Conservation (phyloP, 805 yeast genomes). For the Zygosaccharomyces kombuchaensis region DNA sequence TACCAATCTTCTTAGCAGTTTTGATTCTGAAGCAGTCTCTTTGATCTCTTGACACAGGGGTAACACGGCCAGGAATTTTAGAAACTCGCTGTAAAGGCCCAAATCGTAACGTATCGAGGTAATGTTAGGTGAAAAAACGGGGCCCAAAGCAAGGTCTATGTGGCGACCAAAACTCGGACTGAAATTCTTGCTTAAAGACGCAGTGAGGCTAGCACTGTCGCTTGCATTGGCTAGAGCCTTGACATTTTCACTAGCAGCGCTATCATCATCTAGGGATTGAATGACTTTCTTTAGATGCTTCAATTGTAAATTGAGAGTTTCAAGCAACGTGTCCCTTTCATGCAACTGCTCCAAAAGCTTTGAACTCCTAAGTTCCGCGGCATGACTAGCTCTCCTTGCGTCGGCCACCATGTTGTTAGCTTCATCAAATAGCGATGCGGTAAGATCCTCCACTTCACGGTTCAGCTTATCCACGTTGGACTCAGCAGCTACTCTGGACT, state of each 20-base stretch:
- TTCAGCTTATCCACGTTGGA: conserved; percentile 55
- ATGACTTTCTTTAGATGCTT: conserved; percentile 58
- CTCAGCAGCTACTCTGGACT: conserved; percentile 47
- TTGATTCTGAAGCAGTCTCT: conserved; percentile 41
- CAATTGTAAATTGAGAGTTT: conserved; percentile 61
- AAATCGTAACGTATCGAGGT: conserved; percentile 42
- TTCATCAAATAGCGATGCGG: conserved; percentile 73
- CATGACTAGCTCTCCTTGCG: conserved; percentile 65
- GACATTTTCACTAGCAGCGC: conserved; percentile 14
- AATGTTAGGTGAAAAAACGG: conserved; percentile 40
- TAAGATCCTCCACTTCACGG: conserved; percentile 73
- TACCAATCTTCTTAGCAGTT: conserved; percentile 60
- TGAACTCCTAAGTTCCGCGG: conserved; percentile 53
- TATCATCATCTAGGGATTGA: conserved; percentile 43
- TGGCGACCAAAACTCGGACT: conserved; percentile 13
- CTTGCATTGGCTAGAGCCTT: conserved; percentile 12
- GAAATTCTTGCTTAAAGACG: conserved; percentile 21
- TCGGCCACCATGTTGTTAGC: conserved; percentile 82
- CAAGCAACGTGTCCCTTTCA: conserved; percentile 68
- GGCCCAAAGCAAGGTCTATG: conserved; percentile 12
- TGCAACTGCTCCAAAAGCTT: conserved; percentile 49
- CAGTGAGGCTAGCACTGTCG: conserved; percentile 11
- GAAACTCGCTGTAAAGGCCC: conserved; percentile 36
- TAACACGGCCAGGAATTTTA: conserved; percentile 37
- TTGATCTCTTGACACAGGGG: conserved; percentile 35